A percentile compares a stretch with the other conserved stretches of the same genome.
Conservation (phyloP, 306 rosid genomes). For the Hippophae rhamnoides region DNA sequence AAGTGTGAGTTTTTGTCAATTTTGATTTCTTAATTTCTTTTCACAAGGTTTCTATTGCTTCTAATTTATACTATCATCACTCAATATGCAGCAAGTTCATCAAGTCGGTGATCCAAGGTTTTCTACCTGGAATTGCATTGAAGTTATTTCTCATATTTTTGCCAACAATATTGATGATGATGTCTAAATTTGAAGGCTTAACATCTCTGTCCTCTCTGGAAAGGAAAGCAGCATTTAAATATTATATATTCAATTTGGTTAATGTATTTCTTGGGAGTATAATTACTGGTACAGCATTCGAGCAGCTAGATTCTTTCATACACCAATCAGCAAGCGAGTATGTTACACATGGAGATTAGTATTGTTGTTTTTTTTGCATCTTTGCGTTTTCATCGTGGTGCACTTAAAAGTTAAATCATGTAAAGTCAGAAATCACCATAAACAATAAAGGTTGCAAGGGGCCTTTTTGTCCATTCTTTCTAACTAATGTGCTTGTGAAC, state of each 20-base stretch:
- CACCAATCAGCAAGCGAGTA: constrained; percentile 66
- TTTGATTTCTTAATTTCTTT: constrained; percentile 15
- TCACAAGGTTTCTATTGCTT: constrained; percentile 1
- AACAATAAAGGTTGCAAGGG: not conserved
- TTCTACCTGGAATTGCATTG: constrained; percentile 87
- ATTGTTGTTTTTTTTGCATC: not conserved
- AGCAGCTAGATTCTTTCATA: constrained; percentile 61
- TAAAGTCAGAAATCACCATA: not conserved
- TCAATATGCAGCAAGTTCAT: constrained; percentile 45
- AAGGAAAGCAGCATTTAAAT: constrained; percentile 82
- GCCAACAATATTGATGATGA: constrained; percentile 97
- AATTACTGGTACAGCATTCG: constrained; percentile 69
- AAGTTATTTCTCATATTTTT: constrained; percentile 88
- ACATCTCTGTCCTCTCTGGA: constrained; percentile 66
- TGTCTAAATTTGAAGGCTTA: constrained; percentile 92
- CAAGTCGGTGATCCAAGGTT: constrained; percentile 70
- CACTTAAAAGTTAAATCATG: not conserved
- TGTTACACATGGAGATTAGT: constrained; percentile 12
- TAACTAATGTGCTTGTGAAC: no score
- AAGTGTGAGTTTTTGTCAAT: constrained; percentile 21
- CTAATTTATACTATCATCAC: constrained; percentile 9
- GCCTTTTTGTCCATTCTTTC: no score
- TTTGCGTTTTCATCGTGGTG: not conserved
- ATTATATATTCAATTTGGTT: constrained; percentile 70
- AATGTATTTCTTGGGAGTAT: constrained; percentile 89